Percentiles rank a stretch among this genome's conserved stretches.
Evolutionary conservation across 768 basidiomycete species (phyloP).

Genomic region (Tulasnella sp.): DNA sequence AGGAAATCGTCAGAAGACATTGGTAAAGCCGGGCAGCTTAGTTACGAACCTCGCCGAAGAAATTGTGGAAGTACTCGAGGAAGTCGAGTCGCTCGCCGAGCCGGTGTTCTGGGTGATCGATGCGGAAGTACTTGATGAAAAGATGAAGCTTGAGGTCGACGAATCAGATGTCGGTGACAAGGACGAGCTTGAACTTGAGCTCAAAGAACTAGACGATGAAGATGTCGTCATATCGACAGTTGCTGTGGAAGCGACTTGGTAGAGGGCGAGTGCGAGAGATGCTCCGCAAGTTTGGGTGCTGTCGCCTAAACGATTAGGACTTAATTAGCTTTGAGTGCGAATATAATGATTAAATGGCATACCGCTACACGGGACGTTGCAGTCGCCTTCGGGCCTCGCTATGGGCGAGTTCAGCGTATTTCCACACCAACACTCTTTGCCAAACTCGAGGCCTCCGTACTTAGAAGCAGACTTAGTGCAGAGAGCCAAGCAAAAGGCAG

Average conservation of each 20-base stretch:
- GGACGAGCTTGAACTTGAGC: too few species aligned
- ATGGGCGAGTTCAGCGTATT: constrained; percentile 26
- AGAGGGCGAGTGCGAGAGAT: neutral
- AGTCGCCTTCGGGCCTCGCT: constrained; percentile 22
- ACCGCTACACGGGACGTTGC: constrained; percentile 29
- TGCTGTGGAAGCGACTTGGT: neutral
- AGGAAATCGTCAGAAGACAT: too few species aligned
- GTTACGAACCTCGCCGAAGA: too few species aligned
- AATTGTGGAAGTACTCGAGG: too few species aligned
- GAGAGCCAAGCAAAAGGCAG: too few species aligned
- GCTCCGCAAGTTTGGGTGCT: constrained; percentile 11
- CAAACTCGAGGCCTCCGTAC: constrained; percentile 33
- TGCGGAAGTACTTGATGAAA: too few species aligned
- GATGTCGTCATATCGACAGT: neutral
- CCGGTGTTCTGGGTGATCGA: too few species aligned
- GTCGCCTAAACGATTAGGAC: neutral
- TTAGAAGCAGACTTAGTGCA: constrained; percentile 18
- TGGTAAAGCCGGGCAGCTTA: too few species aligned
- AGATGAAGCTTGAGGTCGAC: too few species aligned
- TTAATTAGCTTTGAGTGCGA: neutral
- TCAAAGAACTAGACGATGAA: too few species aligned
- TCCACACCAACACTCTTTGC: constrained; percentile 33
- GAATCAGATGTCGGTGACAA: too few species aligned
- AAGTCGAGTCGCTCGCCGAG: too few species aligned
- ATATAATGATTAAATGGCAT: neutral